Conservation (phyloP, 805 yeast species). For the Saturnispora dispora region DNA sequence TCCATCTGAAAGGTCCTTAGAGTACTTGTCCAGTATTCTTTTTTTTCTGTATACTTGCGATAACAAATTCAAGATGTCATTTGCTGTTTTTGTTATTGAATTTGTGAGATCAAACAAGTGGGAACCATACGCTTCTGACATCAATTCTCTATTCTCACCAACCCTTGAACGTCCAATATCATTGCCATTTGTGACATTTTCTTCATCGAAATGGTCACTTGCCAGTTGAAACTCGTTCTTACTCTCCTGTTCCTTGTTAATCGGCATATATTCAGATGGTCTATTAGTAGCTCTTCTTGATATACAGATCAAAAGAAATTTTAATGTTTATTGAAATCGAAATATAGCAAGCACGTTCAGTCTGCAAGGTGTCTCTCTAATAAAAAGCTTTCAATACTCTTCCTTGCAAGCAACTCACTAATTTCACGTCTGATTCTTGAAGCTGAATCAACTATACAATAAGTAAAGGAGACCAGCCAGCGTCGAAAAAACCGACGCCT, state of each 20-base stretch:
- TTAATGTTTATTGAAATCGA: neutral
- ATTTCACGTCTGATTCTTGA: neutral
- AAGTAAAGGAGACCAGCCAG: neutral
- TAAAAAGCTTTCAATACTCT: neutral
- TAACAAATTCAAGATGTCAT: constrained; percentile 5
- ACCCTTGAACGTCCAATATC: neutral
- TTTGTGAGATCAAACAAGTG: constrained; percentile 8
- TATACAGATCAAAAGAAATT: neutral
- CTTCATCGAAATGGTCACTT: neutral
- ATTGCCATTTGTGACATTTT: neutral
- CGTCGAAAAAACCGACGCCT: constrained; percentile 8
- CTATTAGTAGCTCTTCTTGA: neutral
- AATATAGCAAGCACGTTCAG: neutral
- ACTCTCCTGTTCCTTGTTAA: neutral
- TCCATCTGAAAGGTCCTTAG: neutral
- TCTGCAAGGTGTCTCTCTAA: neutral
- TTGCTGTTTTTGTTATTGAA: constrained; percentile 1
- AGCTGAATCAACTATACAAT: neutral
- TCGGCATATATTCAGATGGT: neutral
- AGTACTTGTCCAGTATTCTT: constrained; percentile 6
- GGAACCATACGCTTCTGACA: neutral
- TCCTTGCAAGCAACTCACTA: neutral
- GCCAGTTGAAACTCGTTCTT: neutral
- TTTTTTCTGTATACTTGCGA: constrained; percentile 8
- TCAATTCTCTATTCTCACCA: neutral